phyloP scores from a whole-genome alignment of 345 rosid genomes.

The Clausena lansium region DNA sequence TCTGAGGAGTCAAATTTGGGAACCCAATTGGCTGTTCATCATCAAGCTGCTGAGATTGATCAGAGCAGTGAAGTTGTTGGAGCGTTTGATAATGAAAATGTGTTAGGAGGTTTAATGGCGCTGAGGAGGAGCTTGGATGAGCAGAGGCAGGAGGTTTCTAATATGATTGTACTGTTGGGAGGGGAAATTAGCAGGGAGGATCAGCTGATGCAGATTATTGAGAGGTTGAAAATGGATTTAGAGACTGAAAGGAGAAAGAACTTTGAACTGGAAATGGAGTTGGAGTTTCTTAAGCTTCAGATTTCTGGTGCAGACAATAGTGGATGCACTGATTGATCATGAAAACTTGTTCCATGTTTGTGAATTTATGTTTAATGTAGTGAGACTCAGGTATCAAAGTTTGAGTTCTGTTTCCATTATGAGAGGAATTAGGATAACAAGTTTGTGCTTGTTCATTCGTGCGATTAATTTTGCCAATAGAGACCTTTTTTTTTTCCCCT shows the following conservation, averaged over 20 bases:
- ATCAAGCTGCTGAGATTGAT: not conserved
- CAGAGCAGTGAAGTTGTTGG: not conserved
- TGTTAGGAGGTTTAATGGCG: conserved; percentile 45
- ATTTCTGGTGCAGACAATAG: conserved; percentile 24
- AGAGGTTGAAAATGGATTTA: conserved; percentile 50
- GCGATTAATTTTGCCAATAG: not conserved
- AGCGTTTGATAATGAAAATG: conserved; percentile 26
- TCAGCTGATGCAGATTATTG: conserved; percentile 38
- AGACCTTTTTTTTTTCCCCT: not conserved
- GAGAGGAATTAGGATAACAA: not conserved
- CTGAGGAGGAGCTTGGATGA: conserved; percentile 68
- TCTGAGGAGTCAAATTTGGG: conserved; percentile 10
- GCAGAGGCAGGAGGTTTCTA: conserved; percentile 48
- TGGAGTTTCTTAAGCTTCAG: conserved; percentile 34
- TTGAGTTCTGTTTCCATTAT: not conserved
- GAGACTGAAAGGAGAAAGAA: conserved; percentile 49
- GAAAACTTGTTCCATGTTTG: not conserved
- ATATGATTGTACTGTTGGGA: conserved; percentile 51
- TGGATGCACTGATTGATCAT: conserved; percentile 6
- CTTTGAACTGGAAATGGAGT: conserved; percentile 43
- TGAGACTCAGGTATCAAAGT: not conserved
- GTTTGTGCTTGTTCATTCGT: not conserved
- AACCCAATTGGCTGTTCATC: not conserved
- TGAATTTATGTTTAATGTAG: not conserved
- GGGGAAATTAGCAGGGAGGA: conserved; percentile 56